Percentiles rank a stretch among this genome's conserved stretches.
Conservation (phyloP, 805 yeast species). For the Candida railenensis region DNA sequence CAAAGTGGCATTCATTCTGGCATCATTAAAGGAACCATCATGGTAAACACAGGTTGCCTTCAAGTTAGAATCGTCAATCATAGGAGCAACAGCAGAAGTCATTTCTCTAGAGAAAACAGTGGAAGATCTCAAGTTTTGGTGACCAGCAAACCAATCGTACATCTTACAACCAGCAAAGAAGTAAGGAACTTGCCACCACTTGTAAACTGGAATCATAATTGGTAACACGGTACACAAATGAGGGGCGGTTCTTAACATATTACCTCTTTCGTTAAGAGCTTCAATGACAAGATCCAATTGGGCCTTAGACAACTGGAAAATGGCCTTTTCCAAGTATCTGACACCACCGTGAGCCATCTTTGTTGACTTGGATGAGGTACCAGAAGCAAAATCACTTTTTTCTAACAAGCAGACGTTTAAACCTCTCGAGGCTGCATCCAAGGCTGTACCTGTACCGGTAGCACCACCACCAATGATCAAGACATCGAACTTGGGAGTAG, state of each 20-base stretch:
- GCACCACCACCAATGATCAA: conserved; percentile 95
- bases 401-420: conserved; percentile 85
- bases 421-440: conserved; percentile 90
- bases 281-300: conserved; percentile 88
- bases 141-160: conserved; percentile 92
- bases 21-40: conserved; percentile 92
- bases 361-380: conserved; percentile 91
- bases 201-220: conserved; percentile 93
- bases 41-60: conserved; percentile 93
- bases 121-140: conserved; percentile 76
- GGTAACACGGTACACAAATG: conserved; percentile 85
- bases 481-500: conserved; percentile 64
- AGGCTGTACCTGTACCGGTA: conserved; percentile 88
- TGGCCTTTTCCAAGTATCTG: conserved; percentile 90
- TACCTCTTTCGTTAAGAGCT: conserved; percentile 83
- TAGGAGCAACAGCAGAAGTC: conserved; percentile 78
- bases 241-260: conserved; percentile 87
- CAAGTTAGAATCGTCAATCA: conserved; percentile 73
- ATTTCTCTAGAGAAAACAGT: conserved; percentile 66
- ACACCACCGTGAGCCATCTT: conserved; percentile 99
- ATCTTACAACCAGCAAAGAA: conserved; percentile 87
- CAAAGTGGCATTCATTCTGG: conserved; percentile 83
- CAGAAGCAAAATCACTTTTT: conserved; percentile 85
- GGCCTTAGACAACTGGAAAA: conserved; percentile 86
- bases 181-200: conserved; percentile 94